Base-by-base conservation (phyloP, 495 filamentous ascomycete species). In the Astrocystis sublimbata region DNA sequence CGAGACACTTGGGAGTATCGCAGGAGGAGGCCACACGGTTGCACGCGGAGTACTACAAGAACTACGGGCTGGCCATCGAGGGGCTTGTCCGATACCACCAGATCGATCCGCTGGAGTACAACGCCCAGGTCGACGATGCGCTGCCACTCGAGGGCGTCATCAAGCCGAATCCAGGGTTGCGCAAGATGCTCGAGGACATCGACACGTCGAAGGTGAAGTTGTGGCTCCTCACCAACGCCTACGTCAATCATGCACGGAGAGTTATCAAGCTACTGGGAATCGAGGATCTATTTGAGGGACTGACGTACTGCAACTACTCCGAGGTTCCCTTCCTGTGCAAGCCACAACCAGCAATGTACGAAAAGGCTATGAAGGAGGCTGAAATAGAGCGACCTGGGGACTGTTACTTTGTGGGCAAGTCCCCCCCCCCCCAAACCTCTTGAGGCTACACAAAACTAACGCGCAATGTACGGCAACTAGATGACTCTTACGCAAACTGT, bases 201-300 rank as follows among this genome's bases (percentile, higher is more conserved):
- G 91, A 96, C 75, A 84, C 67, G 51, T 76, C 66, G 64, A 96
- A 94, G 68, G 90, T 96, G 64, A 90, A 87, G 70, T 76, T 90
- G 19, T 98, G 96, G 96, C 83, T 99, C 3, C 86, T 99, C 61
- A 99, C 96, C 0, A 99, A 99, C 69, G 96, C 96, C 40, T 96
- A 97, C 69, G 76, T 96, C 64, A 98, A 80, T 43, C 96, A 99
- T 68, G 96, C 84, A 6, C 86, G 83, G 63, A 76, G 92, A 19
- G 94, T 99, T 7, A 83, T 98, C 15, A 85, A 81, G 64, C 72
- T 99, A 28, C 79, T 99, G 3, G 87, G 83, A 28, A 74, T 98
- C 19, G 92, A 96, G 12, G 92, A 96, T 73, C 75, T 92, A 26
- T 98, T 98, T 72, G 93, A 96, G 66, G 93, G 93, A 0, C 81